These are phyloP conservation scores for Panus rudis DNA, from an alignment of 768 basidiomycete species.

Conservation along the genomic window DNA sequence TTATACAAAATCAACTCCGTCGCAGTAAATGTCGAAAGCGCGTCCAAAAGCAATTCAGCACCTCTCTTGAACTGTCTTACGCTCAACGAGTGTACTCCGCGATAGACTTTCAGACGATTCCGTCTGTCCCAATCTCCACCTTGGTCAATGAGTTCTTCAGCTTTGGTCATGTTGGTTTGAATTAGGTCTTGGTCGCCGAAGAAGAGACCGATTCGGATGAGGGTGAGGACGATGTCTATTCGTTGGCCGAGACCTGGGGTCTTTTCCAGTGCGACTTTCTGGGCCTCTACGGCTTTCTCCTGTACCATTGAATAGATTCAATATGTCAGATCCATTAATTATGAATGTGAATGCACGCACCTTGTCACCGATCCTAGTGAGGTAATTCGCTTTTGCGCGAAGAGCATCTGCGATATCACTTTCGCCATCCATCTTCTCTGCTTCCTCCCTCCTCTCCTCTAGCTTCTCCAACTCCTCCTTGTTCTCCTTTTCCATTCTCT, in stretches of 20 bases:
- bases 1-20: slow-evolving; percentile 84
- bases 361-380: slow-evolving; percentile 86
- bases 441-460: slow-evolving; percentile 75
- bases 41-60: slow-evolving; percentile 82
- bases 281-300: slow-evolving; percentile 78
- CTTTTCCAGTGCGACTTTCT: slow-evolving; percentile 81
- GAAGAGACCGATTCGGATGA: slow-evolving; percentile 88
- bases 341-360: slow-evolving; percentile 18
- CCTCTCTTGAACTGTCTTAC: slow-evolving; percentile 89
- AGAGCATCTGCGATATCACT: slow-evolving; percentile 88
- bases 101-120: slow-evolving; percentile 95
- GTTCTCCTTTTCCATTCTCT: slow-evolving; percentile 63
- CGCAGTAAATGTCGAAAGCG: slow-evolving; percentile 91
- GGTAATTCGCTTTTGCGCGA: slow-evolving; percentile 75
- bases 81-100: slow-evolving; percentile 75
- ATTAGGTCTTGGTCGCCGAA: slow-evolving; percentile 74
- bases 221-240: slow-evolving; percentile 87
- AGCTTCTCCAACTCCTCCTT: slow-evolving; percentile 63
- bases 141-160: slow-evolving; percentile 84
- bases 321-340: background rate
- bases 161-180: slow-evolving; percentile 63
- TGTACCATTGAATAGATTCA: slow-evolving; percentile 24
- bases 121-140: slow-evolving; percentile 98
- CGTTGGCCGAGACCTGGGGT: slow-evolving; percentile 88
- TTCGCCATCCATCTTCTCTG: slow-evolving; percentile 87